A percentile compares a stretch with the other conserved stretches of the same genome.
phyloP scores from a whole-genome alignment of 2,329 filamentous ascomycete species.

The Fusarium veterinarium region DNA sequence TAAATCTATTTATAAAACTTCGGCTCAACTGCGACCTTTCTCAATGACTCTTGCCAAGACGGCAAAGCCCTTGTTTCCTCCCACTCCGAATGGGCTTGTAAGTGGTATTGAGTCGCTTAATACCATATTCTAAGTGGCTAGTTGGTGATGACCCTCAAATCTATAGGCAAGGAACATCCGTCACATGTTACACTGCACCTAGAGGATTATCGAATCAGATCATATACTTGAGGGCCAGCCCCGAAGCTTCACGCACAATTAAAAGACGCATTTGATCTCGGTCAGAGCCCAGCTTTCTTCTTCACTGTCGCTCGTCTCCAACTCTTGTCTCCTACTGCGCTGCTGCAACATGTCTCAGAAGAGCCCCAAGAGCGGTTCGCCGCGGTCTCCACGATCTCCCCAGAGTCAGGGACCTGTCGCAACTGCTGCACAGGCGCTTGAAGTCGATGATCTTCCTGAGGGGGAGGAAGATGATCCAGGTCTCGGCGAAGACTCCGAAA shows the following conservation, averaged over 20 bases:
- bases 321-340: not conserved
- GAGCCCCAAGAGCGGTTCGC: conserved; percentile 11
- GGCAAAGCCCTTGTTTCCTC: not conserved
- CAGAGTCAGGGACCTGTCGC: not conserved
- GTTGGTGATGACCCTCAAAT: not conserved
- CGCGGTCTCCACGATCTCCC: not conserved
- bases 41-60: not conserved
- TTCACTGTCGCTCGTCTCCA: not conserved
- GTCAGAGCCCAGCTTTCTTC: not conserved
- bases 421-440: not conserved
- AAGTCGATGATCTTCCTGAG: conserved; percentile 3
- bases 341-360: not conserved
- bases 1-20: not conserved
- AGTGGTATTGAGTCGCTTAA: not conserved
- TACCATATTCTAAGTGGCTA: not conserved
- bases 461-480: conserved; percentile 14
- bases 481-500: conserved; percentile 6
- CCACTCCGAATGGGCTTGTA: not conserved
- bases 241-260: not conserved
- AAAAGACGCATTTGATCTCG: not conserved
- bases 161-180: not conserved
- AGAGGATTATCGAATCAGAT: not conserved
- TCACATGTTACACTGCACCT: not conserved
- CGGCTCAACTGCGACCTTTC: not conserved
- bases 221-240: not conserved